phyloP scores from a whole-genome alignment of 208 protist species.

The Leishmania braziliensis region DNA sequence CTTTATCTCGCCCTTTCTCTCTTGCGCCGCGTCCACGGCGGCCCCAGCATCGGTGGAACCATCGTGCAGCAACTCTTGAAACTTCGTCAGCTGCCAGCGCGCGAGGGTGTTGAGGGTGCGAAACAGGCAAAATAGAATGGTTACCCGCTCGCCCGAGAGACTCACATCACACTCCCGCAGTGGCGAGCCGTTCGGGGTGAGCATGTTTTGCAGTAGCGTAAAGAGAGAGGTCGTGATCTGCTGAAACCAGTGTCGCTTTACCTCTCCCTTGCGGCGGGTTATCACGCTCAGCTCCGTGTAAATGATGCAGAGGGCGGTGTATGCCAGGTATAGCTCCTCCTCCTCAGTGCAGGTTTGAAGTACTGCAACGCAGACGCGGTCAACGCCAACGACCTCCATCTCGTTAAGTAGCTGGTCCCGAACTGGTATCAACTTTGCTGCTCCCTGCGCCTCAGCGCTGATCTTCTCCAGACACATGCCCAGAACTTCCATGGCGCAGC shows the following conservation, averaged over 20 bases:
- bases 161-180: constrained; percentile 26
- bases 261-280: constrained; percentile 54
- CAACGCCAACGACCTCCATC: constrained; percentile 55
- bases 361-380: constrained; percentile 72
- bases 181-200: constrained; percentile 50
- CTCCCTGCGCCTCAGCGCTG: constrained; percentile 31
- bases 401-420: constrained; percentile 74
- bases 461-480: constrained; percentile 66
- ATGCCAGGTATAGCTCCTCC: constrained; percentile 55
- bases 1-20: constrained; percentile 15
- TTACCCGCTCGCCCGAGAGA: constrained; percentile 41
- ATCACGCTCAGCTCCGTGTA: constrained; percentile 46
- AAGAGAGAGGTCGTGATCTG: constrained; percentile 60
- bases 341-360: constrained; percentile 45
- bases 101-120: constrained; percentile 75
- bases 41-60: constrained; percentile 9
- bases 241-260: constrained; percentile 51
- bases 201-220: constrained; percentile 75
- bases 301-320: constrained; percentile 66
- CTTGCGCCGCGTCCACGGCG: constrained; percentile 12
- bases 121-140: constrained; percentile 72
- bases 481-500: constrained; percentile 42
- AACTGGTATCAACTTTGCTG: constrained; percentile 39
- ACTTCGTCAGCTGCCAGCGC: constrained; percentile 66
- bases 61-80: constrained; percentile 77